A percentile compares a stretch with the other conserved stretches of the same genome.
Evolutionary conservation across 2,329 filamentous ascomycete genomes (phyloP).

Genomic region (Fusarium robinianum): DNA sequence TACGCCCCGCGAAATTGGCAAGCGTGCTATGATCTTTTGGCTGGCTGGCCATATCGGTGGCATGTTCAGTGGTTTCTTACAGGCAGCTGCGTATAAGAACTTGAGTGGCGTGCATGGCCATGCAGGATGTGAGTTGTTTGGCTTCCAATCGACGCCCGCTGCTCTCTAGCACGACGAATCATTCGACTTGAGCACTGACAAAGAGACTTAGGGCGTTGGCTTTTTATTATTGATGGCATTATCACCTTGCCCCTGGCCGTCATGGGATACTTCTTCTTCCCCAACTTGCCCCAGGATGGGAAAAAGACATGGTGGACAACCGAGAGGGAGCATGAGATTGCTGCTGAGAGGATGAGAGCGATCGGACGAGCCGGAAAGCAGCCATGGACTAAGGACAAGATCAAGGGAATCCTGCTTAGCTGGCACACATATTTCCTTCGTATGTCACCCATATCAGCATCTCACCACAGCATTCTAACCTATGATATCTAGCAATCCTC

Average conservation of each 20-base stretch:
- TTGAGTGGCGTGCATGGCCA: constrained; percentile 18
- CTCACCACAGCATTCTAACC: not conserved
- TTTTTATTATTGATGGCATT: constrained; percentile 26
- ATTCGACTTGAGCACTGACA: too few relatives aligned
- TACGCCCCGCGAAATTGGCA: constrained; percentile 28
- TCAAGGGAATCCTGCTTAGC: constrained; percentile 18
- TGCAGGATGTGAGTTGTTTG: constrained; percentile 27
- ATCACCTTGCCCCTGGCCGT: constrained; percentile 24
- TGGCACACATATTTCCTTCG: constrained; percentile 28
- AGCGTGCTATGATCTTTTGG: constrained; percentile 29
- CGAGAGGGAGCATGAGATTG: constrained; percentile 18
- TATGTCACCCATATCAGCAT: not conserved
- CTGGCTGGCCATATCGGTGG: constrained; percentile 20
- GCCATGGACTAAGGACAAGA: constrained; percentile 22
- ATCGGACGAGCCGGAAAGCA: constrained; percentile 24
- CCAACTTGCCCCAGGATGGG: constrained; percentile 24
- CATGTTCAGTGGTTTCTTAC: constrained; percentile 25
- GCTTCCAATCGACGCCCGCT: too few relatives aligned
- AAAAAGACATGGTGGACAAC: constrained; percentile 27
- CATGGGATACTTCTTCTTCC: constrained; percentile 20
- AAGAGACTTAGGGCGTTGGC: constrained; percentile 17
- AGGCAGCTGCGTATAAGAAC: constrained; percentile 24
- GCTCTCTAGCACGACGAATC: too few relatives aligned
- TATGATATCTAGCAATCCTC: constrained; percentile 7
- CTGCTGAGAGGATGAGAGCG: constrained; percentile 18